Evolutionary conservation across 805 yeast species (phyloP).

Genomic region (Pichia heedii): DNA sequence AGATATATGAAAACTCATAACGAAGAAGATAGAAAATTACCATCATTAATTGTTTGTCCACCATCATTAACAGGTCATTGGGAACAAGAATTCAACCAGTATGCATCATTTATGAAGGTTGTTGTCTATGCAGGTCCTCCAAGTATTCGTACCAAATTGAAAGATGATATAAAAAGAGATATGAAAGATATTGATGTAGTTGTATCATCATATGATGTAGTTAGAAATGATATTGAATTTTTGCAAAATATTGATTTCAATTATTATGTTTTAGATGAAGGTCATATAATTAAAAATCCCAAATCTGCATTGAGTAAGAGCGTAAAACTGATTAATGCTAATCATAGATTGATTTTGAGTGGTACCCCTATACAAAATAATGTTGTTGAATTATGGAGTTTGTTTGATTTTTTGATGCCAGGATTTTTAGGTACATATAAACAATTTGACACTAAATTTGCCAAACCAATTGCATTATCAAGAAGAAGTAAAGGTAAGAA

Average conservation of each 20-base stretch:
- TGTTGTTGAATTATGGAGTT: slow-evolving; percentile 93
- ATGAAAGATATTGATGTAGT: slow-evolving; percentile 51
- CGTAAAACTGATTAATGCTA: slow-evolving; percentile 73
- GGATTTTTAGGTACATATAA: slow-evolving; percentile 96
- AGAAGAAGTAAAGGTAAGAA: slow-evolving; percentile 82
- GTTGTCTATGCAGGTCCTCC: slow-evolving; percentile 95
- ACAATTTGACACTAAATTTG: slow-evolving; percentile 85
- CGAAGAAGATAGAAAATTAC: slow-evolving; percentile 62
- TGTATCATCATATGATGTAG: slow-evolving; percentile 93
- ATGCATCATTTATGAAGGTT: slow-evolving; percentile 78
- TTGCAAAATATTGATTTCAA: slow-evolving; percentile 62
- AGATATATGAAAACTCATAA: slow-evolving; percentile 53
- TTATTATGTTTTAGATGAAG: slow-evolving; percentile 95
- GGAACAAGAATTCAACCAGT: slow-evolving; percentile 90
- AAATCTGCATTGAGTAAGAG: slow-evolving; percentile 81
- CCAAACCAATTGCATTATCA: slow-evolving; percentile 95
- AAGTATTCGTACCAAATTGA: slow-evolving; percentile 47
- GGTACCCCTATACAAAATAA: slow-evolving; percentile 99
- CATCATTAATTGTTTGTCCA: slow-evolving; percentile 87
- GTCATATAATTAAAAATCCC: slow-evolving; percentile 93
- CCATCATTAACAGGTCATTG: slow-evolving; percentile 98
- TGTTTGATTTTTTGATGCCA: slow-evolving; percentile 97
- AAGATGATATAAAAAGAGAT: slow-evolving; percentile 40
- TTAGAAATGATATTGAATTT: slow-evolving; percentile 77
- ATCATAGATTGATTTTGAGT: slow-evolving; percentile 82